These are phyloP conservation scores for Neckera pumila DNA, from an alignment of 225 moss, liverwort and hornwort species.

Conservation along the genomic window DNA sequence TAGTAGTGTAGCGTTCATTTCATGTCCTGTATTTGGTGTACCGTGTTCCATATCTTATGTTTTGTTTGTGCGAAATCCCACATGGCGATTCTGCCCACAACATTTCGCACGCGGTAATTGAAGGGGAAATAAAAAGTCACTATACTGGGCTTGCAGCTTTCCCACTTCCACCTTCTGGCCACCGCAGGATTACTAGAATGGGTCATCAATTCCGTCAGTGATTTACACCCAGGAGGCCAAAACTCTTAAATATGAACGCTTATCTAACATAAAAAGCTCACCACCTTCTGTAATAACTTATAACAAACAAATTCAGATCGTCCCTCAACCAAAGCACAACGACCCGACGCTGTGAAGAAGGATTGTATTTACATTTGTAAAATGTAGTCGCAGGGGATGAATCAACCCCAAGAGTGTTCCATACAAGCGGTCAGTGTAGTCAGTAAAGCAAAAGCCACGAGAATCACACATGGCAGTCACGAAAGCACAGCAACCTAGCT, in stretches of 20 bases:
- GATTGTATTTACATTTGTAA: constrained; percentile 33
- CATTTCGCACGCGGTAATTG: neutral
- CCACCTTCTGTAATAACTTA: neutral
- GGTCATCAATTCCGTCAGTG: neutral
- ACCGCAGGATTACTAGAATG: neutral
- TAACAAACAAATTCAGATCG: neutral
- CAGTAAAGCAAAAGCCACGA: constrained; percentile 25
- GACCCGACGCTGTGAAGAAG: neutral
- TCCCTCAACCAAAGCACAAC: neutral
- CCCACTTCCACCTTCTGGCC: neutral
- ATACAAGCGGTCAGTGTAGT: constrained; percentile 14
- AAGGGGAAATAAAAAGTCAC: neutral
- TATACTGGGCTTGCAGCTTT: neutral
- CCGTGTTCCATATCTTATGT: neutral
- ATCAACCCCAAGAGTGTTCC: constrained; percentile 38
- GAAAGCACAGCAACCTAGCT: constrained; percentile 22
- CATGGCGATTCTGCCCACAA: neutral
- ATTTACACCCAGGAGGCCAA: neutral
- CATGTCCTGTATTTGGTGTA: neutral
- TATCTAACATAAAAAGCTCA: neutral
- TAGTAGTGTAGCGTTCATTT: neutral
- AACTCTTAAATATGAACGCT: neutral
- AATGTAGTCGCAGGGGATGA: constrained; percentile 39
- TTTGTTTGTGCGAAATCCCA: neutral
- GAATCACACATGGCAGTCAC: constrained; percentile 32